phyloP scores from a whole-genome alignment of 495 filamentous ascomycete genomes.

The Penicillium verhagenii region DNA sequence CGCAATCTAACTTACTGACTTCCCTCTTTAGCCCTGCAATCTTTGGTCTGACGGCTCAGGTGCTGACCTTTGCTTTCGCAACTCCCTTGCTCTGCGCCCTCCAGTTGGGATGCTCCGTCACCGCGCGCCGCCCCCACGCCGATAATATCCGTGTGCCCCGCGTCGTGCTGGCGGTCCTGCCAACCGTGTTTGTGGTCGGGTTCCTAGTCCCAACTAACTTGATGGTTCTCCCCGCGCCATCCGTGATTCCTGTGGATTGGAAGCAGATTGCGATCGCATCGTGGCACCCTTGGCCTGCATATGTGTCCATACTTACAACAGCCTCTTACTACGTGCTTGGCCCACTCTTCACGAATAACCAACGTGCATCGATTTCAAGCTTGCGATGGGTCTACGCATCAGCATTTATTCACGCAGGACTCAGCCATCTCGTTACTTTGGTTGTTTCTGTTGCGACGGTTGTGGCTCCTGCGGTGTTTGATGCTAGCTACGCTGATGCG shows the following conservation, averaged over 20 bases:
- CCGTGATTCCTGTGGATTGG: constrained; percentile 38
- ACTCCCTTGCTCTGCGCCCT: constrained; percentile 51
- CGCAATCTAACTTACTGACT: background rate
- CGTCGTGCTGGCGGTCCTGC: constrained; percentile 46
- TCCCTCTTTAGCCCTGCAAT: constrained; percentile 38
- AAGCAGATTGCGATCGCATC: constrained; percentile 59
- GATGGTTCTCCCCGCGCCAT: constrained; percentile 52
- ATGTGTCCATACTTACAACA: constrained; percentile 37
- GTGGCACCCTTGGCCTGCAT: constrained; percentile 61
- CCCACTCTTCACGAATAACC: constrained; percentile 35
- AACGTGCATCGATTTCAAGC: constrained; percentile 38
- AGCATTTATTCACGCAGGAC: constrained; percentile 45
- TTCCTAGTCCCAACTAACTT: constrained; percentile 51
- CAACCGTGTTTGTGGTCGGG: constrained; percentile 46
- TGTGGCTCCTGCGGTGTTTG: constrained; percentile 37
- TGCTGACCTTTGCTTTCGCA: constrained; percentile 51
- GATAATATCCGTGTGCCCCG: constrained; percentile 49
- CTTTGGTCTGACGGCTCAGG: constrained; percentile 55
- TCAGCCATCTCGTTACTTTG: constrained; percentile 49
- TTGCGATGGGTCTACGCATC: constrained; percentile 56
- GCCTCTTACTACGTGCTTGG: constrained; percentile 31
- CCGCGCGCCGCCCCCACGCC: constrained; percentile 42
- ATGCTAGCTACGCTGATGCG: constrained; percentile 21
- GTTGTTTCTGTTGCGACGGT: constrained; percentile 42
- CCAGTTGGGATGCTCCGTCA: constrained; percentile 55